Evolutionary conservation across 306 rosid genomes (phyloP).

Genomic region (Glycine tomentella): DNA sequence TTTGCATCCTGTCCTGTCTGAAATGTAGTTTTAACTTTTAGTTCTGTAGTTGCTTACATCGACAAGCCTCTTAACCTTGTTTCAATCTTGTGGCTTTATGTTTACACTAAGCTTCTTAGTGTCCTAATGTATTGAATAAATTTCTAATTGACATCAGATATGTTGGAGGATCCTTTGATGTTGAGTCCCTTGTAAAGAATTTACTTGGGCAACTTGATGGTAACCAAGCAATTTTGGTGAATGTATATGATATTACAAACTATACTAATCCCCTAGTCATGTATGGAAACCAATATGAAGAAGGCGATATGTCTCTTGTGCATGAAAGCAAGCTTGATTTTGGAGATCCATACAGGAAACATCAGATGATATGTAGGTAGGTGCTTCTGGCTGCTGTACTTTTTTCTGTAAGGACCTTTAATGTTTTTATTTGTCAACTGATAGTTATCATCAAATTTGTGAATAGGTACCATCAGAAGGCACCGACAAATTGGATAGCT

Average conservation of each 20-base stretch:
- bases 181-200: conserved; percentile 94
- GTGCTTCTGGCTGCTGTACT: conserved; percentile 36
- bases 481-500: conserved; percentile 79
- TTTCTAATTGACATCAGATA: conserved; percentile 59
- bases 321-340: conserved; percentile 89
- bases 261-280: conserved; percentile 71
- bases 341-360: conserved; percentile 90
- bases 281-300: conserved; percentile 85
- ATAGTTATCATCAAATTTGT: conserved; percentile 41
- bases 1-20: background rate
- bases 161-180: conserved; percentile 94
- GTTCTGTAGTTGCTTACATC: background rate
- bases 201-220: conserved; percentile 95
- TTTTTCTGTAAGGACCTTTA: conserved; percentile 12
- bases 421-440: background rate
- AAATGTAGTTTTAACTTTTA: background rate
- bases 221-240: conserved; percentile 79
- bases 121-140: conserved; percentile 37
- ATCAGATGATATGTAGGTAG: conserved; percentile 89
- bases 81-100: conserved; percentile 25
- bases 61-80: background rate
- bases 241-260: conserved; percentile 85
- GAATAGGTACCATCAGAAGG: conserved; percentile 86
- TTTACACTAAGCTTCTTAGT: conserved; percentile 32
- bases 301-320: conserved; percentile 67